A percentile compares a stretch with the other conserved stretches of the same genome.
phyloP scores from a whole-genome alignment of 495 filamentous ascomycete species.

The Annulohypoxylon nitens region DNA sequence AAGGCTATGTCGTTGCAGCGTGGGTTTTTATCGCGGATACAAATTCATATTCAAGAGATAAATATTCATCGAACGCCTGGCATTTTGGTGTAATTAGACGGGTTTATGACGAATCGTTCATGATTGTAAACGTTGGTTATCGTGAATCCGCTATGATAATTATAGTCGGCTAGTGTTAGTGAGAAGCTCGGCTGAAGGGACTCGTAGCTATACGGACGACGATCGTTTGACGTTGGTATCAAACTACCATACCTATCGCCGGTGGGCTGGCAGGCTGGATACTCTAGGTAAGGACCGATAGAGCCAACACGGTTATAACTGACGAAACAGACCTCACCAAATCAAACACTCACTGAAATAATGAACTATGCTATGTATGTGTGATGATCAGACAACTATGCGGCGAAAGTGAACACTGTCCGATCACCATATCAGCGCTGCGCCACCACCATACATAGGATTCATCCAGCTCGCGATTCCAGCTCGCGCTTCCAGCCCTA shows the following conservation, averaged over 20 bases:
- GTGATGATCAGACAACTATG: neutral
- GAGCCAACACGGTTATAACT: neutral
- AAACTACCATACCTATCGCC: neutral
- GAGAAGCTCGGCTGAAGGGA: too few relatives aligned
- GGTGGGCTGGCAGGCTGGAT: neutral
- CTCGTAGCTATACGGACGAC: neutral
- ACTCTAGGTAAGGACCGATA: neutral
- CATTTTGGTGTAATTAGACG: too few relatives aligned
- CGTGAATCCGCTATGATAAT: too few relatives aligned
- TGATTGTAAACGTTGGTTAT: too few relatives aligned
- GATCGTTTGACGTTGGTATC: neutral
- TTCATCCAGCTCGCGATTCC: neutral
- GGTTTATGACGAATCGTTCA: too few relatives aligned
- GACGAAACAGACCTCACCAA: neutral
- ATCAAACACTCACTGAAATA: neutral
- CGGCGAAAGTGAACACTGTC: neutral
- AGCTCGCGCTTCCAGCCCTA: slow-evolving; percentile 42
- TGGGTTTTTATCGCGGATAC: too few relatives aligned
- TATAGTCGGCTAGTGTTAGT: too few relatives aligned
- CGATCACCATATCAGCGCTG: slow-evolving; percentile 9
- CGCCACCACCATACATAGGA: slow-evolving; percentile 14
- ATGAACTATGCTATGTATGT: neutral
- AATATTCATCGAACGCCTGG: too few relatives aligned
- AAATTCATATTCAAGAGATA: too few relatives aligned
- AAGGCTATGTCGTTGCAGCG: too few relatives aligned